These are phyloP conservation scores for Penicillium goetzii DNA, from an alignment of 495 filamentous ascomycete genomes.

Conservation along the genomic window DNA sequence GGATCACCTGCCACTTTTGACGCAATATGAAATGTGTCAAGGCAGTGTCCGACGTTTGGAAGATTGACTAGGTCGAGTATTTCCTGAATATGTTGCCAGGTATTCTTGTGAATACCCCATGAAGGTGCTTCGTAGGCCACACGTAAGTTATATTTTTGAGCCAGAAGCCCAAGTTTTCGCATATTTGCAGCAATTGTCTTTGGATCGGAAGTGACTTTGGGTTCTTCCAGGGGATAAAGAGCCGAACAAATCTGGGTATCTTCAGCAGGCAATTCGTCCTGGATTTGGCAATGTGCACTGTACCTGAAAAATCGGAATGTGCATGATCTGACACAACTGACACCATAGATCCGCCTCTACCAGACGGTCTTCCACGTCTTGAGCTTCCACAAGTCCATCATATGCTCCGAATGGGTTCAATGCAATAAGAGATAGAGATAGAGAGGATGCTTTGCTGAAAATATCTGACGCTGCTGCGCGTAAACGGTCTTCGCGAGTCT, in stretches of 20 bases:
- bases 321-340: conserved; percentile 22
- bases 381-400: conserved; percentile 14
- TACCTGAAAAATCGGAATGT: conserved; percentile 24
- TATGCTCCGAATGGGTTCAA: conserved; percentile 25
- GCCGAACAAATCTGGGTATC: conserved; percentile 14
- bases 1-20: conserved; percentile 18
- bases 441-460: conserved; percentile 3
- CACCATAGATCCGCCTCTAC: conserved; percentile 24
- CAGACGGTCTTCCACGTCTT: conserved; percentile 11
- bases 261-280: background rate
- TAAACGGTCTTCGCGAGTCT: conserved; percentile 9
- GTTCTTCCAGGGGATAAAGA: conserved; percentile 19
- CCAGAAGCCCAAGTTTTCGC: conserved; percentile 14
- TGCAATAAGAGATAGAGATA: conserved; percentile 17
- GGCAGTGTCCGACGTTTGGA: conserved; percentile 16
- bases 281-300: background rate
- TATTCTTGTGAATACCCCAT: conserved; percentile 19
- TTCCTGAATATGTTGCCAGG: conserved; percentile 19
- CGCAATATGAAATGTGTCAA: conserved; percentile 20
- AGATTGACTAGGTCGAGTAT: conserved; percentile 15
- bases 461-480: conserved; percentile 18
- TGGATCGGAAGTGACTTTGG: conserved; percentile 15
- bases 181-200: conserved; percentile 20
- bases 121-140: conserved; percentile 17
- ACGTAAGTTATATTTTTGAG: conserved; percentile 13